Evolutionary conservation across 2,329 filamentous ascomycete genomes (phyloP), one percentile per base, ranked within the genome.

Genomic region (Coleophoma eucalyptorum): DNA sequence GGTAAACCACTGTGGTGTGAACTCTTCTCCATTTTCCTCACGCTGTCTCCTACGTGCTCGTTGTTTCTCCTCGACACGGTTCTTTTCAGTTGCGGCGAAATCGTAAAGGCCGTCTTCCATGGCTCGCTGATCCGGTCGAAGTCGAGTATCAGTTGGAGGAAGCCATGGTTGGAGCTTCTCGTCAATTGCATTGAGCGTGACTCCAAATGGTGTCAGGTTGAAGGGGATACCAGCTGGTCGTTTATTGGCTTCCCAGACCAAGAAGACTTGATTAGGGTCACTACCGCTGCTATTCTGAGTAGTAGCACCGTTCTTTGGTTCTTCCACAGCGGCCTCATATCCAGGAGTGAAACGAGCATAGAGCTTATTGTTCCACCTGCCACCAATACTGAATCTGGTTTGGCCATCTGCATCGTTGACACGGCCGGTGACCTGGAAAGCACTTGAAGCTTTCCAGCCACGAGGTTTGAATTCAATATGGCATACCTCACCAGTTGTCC

Each of bases 41-140:
- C 92, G 78, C 52, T 78, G 73, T 49, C 89, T 74, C 54, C 94
- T 75, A 52, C 86, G 85, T 10, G 86, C 84, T 53, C 94, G 79
- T 75, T 99, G 94, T 57, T 86, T 91, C 73, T 97, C 89, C 69
- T 99, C 94, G 0, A 99, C 81, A 1, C 94, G 80, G 64, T 93
- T 94, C 81, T 99, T 99, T 75, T 99, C 94, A 5, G 81, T 82
- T 0, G 93, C 94, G 1, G 94, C 94, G 53, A 94, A 78, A 63
- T 97, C 93, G 65, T 99, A 99, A 69, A 92, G 83, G n/a, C 93
- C 94, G 55, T 97, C 92, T 68, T 99, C 94, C 94, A 99, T 99
- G 2, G 94, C 94, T 11, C 94, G 81, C 73, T 99, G 94, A 69
- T 99, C 94, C 0, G 94, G 93, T 31, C 94, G 80, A 32, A 96